These are phyloP conservation scores for Coemansia sp. DNA, from an alignment of 192 early-diverging fungal genomes.

Conservation along the genomic window DNA sequence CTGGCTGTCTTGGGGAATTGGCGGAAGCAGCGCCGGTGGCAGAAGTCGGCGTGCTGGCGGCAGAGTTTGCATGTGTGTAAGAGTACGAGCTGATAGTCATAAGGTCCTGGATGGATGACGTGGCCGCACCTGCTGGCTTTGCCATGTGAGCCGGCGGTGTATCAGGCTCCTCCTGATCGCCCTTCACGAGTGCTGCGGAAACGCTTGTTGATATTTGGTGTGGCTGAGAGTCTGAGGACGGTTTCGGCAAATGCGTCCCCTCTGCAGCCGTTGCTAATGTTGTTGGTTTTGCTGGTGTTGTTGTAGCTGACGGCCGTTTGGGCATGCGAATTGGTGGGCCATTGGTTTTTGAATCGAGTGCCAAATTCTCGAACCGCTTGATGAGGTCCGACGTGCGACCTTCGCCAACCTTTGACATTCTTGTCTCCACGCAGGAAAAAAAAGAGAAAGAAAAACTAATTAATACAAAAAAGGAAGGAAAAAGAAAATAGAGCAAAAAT, in stretches of 20 bases:
- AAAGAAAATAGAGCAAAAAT: not conserved
- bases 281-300: not conserved
- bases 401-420: conserved; percentile 24
- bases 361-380: conserved; percentile 41
- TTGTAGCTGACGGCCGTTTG: conserved; percentile 13
- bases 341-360: conserved; percentile 17
- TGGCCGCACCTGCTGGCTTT: not conserved
- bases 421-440: not conserved
- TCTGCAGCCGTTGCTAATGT: not conserved
- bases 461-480: not conserved
- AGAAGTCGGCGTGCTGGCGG: too few species aligned
- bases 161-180: not conserved
- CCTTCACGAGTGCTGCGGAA: not conserved
- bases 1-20: conserved; percentile 5
- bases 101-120: conserved; percentile 8
- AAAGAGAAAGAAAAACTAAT: conserved; percentile 2
- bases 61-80: not conserved
- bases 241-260: not conserved
- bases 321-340: conserved; percentile 5
- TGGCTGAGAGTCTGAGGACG: not conserved
- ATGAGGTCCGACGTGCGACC: conserved; percentile 47
- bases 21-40: not conserved
- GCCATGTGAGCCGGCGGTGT: not conserved
- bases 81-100: conserved; percentile 11
- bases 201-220: not conserved